Conservation (phyloP, 768 basidiomycete species). For the Tulasnella sp. region DNA sequence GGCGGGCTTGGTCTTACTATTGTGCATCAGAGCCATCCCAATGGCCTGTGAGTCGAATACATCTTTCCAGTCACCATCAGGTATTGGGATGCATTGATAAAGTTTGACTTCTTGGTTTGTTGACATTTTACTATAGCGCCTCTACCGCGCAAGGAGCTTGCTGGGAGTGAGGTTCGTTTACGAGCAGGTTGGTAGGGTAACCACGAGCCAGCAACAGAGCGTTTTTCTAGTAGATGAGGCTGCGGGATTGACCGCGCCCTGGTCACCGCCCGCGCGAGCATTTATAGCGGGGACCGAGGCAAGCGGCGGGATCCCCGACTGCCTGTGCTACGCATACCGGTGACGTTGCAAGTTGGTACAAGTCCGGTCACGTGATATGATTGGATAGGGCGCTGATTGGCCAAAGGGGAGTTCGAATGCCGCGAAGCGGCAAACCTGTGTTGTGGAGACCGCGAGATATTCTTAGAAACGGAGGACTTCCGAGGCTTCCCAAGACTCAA, state of each 20-base stretch:
- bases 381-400: background rate
- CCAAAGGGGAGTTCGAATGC: background rate
- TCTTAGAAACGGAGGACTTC: background rate
- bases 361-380: background rate
- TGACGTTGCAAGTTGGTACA: background rate
- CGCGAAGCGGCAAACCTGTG: background rate
- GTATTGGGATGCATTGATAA: slow-evolving; percentile 5
- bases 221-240: background rate
- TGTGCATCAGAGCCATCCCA: slow-evolving; percentile 14
- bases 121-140: background rate
- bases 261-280: background rate
- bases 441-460: background rate
- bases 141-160: background rate
- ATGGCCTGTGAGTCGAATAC: slow-evolving; percentile 2
- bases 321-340: background rate
- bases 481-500: background rate
- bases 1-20: background rate
- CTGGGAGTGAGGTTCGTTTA: background rate
- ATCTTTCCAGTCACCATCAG: slow-evolving; percentile 12
- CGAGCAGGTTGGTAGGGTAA: background rate
- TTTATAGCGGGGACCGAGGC: background rate
- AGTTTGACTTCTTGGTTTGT: background rate
- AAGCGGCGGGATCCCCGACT: background rate
- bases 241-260: background rate
- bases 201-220: background rate